Evolutionary conservation across 495 filamentous ascomycete genomes (phyloP).

Genomic region (Penicillium roqueforti): DNA sequence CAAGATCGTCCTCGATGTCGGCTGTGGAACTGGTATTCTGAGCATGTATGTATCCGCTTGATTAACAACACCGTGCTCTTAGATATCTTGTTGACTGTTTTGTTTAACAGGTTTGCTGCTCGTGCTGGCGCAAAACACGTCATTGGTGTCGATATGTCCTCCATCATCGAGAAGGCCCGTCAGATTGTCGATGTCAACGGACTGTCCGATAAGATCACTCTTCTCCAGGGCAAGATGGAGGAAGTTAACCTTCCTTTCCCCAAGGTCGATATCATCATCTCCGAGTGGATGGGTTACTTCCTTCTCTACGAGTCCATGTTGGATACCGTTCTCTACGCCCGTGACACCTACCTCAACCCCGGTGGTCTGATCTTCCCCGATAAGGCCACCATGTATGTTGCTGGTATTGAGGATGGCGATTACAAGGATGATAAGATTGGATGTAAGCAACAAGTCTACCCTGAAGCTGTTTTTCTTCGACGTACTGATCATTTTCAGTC

Average conservation of each 20-base stretch:
- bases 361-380: slow-evolving; percentile 88
- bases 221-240: slow-evolving; percentile 94
- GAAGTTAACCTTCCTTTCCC: slow-evolving; percentile 82
- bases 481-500: slow-evolving; percentile 46
- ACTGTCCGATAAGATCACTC: slow-evolving; percentile 78
- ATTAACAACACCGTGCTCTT: background rate
- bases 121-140: slow-evolving; percentile 91
- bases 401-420: slow-evolving; percentile 79
- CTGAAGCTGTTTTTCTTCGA: background rate
- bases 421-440: slow-evolving; percentile 87
- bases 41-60: slow-evolving; percentile 67
- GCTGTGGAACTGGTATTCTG: slow-evolving; percentile 88
- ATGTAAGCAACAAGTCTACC: slow-evolving; percentile 48
- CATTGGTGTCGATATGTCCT: slow-evolving; percentile 94
- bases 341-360: slow-evolving; percentile 81
- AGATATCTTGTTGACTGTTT: slow-evolving; percentile 8
- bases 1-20: slow-evolving; percentile 96
- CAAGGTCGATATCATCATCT: slow-evolving; percentile 97
- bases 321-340: slow-evolving; percentile 89
- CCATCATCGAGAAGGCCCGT: slow-evolving; percentile 90
- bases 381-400: slow-evolving; percentile 84
- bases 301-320: slow-evolving; percentile 98
- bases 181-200: slow-evolving; percentile 87
- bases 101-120: slow-evolving; percentile 76
- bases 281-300: slow-evolving; percentile 99